A percentile compares a stretch with the other conserved stretches of the same genome.
These are phyloP conservation scores for Phallus indusiatus DNA, from an alignment of 768 basidiomycete genomes.

Conservation along the genomic window DNA sequence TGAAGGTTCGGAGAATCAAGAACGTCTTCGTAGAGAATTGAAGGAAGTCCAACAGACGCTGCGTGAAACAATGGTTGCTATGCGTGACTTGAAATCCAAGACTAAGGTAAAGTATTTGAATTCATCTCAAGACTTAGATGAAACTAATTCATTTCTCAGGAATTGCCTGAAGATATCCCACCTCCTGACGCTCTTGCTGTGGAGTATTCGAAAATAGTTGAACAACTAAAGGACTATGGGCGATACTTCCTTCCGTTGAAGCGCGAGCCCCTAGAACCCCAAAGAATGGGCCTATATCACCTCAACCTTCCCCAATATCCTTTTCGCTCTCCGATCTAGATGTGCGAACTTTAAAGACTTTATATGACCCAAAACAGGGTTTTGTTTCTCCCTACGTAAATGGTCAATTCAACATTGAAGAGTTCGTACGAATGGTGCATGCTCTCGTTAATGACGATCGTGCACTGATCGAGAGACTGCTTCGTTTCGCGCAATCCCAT, in stretches of 20 bases:
- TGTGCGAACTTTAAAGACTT: constrained; percentile 72
- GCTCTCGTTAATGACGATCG: constrained; percentile 78
- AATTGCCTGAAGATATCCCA: constrained; percentile 9
- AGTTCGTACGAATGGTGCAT: constrained; percentile 68
- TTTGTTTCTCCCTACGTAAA: constrained; percentile 14
- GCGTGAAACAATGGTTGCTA: no score
- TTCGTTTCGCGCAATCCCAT: constrained; percentile 82
- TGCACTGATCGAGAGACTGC: constrained; percentile 70
- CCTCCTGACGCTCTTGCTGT: constrained; percentile 17
- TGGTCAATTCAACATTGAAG: constrained; percentile 54
- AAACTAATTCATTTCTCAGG: neutral
- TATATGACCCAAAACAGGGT: constrained; percentile 45
- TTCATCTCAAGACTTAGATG: no score
- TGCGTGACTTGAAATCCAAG: no score
- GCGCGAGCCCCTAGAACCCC: constrained; percentile 61
- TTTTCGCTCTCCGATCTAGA: constrained; percentile 73
- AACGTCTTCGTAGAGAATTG: no score
- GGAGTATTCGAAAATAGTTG: constrained; percentile 47
- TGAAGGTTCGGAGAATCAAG: constrained; percentile 25
- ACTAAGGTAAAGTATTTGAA: no score
- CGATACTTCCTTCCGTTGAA: constrained; percentile 75
- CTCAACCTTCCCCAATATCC: constrained; percentile 23
- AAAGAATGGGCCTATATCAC: constrained; percentile 26
- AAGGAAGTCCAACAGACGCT: no score
- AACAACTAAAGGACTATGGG: constrained; percentile 66